A percentile compares a stretch with the other conserved stretches of the same genome.
Evolutionary conservation across 192 early-diverging fungal genomes (phyloP).

Genomic region (Coemansia sp.): DNA sequence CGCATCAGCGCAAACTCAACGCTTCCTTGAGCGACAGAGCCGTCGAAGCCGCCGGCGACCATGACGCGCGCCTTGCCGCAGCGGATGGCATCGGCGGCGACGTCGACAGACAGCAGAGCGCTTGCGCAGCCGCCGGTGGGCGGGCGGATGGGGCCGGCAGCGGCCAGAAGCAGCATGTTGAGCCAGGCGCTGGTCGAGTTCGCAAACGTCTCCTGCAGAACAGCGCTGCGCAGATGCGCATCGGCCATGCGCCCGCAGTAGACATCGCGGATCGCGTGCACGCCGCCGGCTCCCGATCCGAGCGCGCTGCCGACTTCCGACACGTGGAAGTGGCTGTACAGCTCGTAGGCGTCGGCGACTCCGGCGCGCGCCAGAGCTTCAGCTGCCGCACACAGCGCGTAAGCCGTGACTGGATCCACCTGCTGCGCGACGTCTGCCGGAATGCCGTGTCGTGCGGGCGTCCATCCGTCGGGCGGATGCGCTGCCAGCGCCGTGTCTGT

Average conservation of each 20-base stretch:
- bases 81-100: constrained; percentile 87
- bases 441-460: constrained; percentile 88
- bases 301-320: constrained; percentile 87
- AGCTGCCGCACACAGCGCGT: constrained; percentile 84
- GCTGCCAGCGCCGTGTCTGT: constrained; percentile 90
- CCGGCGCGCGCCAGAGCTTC: constrained; percentile 90
- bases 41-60: constrained; percentile 91
- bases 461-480: constrained; percentile 95
- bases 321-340: constrained; percentile 95
- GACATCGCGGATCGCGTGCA: constrained; percentile 73
- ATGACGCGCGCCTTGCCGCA: constrained; percentile 91
- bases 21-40: constrained; percentile 90
- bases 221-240: constrained; percentile 85
- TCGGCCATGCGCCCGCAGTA: constrained; percentile 80
- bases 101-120: constrained; percentile 86
- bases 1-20: constrained; percentile 99
- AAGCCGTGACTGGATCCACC: constrained; percentile 91
- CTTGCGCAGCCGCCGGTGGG: constrained; percentile 91
- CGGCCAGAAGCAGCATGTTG: constrained; percentile 92
- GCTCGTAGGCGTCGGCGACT: constrained; percentile 96
- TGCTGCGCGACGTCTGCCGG: constrained; percentile 88
- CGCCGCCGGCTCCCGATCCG: constrained; percentile 91
- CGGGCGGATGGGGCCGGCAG: constrained; percentile 84
- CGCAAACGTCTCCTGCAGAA: constrained; percentile 90
- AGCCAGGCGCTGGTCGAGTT: constrained; percentile 79